These are phyloP conservation scores for Hevea brasiliensis DNA, from an alignment of 345 rosid genomes.

Conservation along the genomic window DNA sequence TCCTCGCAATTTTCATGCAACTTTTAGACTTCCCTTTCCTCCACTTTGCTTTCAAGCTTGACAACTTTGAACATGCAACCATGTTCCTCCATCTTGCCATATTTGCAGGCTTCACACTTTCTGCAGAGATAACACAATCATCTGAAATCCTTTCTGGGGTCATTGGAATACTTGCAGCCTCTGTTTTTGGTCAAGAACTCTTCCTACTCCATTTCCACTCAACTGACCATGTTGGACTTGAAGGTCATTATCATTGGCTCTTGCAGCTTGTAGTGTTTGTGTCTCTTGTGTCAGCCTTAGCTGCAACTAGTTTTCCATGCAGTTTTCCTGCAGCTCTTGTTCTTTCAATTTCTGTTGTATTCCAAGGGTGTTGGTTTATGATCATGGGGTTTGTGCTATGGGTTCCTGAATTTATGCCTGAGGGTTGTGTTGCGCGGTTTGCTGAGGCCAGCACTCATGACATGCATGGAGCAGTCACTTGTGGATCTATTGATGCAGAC, in stretches of 20 bases:
- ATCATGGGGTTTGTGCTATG: slow-evolving; percentile 90
- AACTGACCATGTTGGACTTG: slow-evolving; percentile 75
- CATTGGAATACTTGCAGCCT: slow-evolving; percentile 58
- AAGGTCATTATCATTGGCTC: slow-evolving; percentile 91
- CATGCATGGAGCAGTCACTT: slow-evolving; percentile 58
- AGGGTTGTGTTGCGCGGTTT: slow-evolving; percentile 52
- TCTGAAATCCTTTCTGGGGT: slow-evolving; percentile 50
- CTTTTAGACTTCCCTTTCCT: slow-evolving; percentile 56
- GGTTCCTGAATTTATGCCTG: slow-evolving; percentile 63
- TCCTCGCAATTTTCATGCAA: slow-evolving; percentile 53
- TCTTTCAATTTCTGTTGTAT: slow-evolving; percentile 61
- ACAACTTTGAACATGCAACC: slow-evolving; percentile 76
- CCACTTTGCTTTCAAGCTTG: slow-evolving; percentile 53
- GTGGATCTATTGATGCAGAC: slow-evolving; percentile 59
- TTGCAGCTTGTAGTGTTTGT: slow-evolving; percentile 68
- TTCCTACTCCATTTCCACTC: slow-evolving; percentile 90
- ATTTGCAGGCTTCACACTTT: slow-evolving; percentile 66
- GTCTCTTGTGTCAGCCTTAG: slow-evolving; percentile 57
- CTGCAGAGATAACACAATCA: slow-evolving; percentile 48
- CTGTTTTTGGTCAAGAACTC: slow-evolving; percentile 73
- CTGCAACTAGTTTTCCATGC: slow-evolving; percentile 46
- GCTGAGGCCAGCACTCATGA: slow-evolving; percentile 22
- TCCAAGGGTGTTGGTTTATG: slow-evolving; percentile 85
- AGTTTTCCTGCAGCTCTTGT: slow-evolving; percentile 56
- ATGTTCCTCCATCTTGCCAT: slow-evolving; percentile 81